A percentile compares a stretch with the other conserved stretches of the same genome.
phyloP scores from a whole-genome alignment of 192 early-diverging fungal species.

The Backusella luteola region DNA sequence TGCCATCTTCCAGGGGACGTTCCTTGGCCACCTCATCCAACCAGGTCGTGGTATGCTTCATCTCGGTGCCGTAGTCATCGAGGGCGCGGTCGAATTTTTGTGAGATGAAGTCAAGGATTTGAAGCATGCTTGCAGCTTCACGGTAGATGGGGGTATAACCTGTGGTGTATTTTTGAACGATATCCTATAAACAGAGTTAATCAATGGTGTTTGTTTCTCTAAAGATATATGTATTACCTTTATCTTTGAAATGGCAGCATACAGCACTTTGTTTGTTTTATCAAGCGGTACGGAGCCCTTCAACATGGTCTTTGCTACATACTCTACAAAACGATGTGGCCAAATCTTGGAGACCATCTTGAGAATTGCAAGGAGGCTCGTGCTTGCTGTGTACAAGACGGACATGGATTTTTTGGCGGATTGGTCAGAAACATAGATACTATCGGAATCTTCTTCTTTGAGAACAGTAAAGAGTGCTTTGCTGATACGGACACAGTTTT shows the following conservation, averaged over 20 bases:
- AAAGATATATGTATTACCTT: conserved; percentile 2
- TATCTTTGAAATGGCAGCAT: conserved; percentile 18
- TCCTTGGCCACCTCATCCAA: conserved; percentile 40
- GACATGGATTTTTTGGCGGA: conserved; percentile 21
- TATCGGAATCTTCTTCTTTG: conserved; percentile 22
- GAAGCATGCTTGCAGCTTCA: conserved; percentile 42
- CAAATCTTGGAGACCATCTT: conserved; percentile 20
- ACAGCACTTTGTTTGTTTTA: conserved; percentile 15
- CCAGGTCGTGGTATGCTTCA: conserved; percentile 41
- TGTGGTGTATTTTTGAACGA: conserved; percentile 36
- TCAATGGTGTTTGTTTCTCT: neutral
- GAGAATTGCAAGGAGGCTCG: conserved; percentile 8
- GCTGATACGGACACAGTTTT: neutral
- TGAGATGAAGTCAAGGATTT: conserved; percentile 41
- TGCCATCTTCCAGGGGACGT: conserved; percentile 41
- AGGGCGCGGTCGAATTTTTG: conserved; percentile 21
- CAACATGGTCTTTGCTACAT: conserved; percentile 5
- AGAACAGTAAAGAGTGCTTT: conserved; percentile 12
- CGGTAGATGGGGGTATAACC: conserved; percentile 41
- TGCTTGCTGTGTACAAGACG: conserved; percentile 16
- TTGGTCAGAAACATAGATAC: conserved; percentile 3
- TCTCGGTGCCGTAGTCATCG: conserved; percentile 13
- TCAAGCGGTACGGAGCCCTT: conserved; percentile 1
- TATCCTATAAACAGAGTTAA: conserved; percentile 4
- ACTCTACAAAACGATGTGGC: conserved; percentile 30